Base-by-base conservation (phyloP, 495 filamentous ascomycete genomes). In the Penicillium odoratum region DNA sequence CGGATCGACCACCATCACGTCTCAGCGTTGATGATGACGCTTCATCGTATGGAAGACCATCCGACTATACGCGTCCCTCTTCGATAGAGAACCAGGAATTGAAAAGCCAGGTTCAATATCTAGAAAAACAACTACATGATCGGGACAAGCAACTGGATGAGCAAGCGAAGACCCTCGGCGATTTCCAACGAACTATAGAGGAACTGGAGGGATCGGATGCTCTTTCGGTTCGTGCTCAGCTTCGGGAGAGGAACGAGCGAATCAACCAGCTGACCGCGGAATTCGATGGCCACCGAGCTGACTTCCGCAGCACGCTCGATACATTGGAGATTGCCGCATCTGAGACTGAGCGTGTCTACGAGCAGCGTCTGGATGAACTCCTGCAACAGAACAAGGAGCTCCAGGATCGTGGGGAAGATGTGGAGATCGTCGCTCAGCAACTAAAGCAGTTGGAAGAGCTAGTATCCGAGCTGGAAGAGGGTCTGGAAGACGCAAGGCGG, bases 311-410 rank as follows among this genome's bases (percentile, higher is more conserved):
- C 68, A 99, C 94, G 16, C 91, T 99, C 48, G 94, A 99, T 74
- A 95, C 93, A 1, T 78, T 99, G 38, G 94, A 99, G 74, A 85
- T 97, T 74, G 95, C 94, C 7, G 95, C 92, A 63, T 91, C 92
- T 0, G 94, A 99, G 73, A 99, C 94, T 7, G 93, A 97, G 71
- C 83, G 94, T n/a, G 93, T 98, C 7, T 98, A 99, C 64, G 95
- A 98, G 69, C 90, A 91, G 67, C 85, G 87, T 60, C 86, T 97
- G 7, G 89, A 93, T 62, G 92, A 97, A 65, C 76, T 99, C n/a
- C 79, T 92, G 76, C 82, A 89, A 58, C 90, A 97, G 60, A 83
- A 95, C 43, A 83, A 86, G 51, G 91, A 96, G 50, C 70, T 93
- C 3, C 88, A 93, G 53, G 88, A 92, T 47, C 80, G 89, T 29